These are phyloP conservation scores for Tylopilus sp. DNA, from an alignment of 1,284 basidiomycete species.

Conservation along the genomic window DNA sequence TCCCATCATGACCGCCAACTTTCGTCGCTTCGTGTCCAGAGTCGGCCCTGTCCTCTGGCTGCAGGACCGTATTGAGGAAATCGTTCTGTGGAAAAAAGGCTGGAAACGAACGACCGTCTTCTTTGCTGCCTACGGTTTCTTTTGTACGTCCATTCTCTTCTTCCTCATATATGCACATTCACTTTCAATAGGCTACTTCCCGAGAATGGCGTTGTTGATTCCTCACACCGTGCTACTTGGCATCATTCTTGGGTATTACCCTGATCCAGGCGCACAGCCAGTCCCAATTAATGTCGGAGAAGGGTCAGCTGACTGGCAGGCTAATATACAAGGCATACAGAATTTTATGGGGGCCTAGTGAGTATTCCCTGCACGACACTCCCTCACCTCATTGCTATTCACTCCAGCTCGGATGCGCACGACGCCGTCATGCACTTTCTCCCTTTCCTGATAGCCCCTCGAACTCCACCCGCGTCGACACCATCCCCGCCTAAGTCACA, in stretches of 20 bases:
- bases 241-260: slow-evolving; percentile 56
- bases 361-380: slow-evolving; percentile 21
- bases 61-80: slow-evolving; percentile 70
- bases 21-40: slow-evolving; percentile 63
- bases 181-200: slow-evolving; percentile 54
- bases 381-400: not conserved
- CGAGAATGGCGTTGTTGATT: slow-evolving; percentile 57
- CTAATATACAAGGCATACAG: slow-evolving; percentile 73
- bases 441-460: slow-evolving; percentile 36
- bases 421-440: slow-evolving; percentile 35
- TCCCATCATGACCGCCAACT: slow-evolving; percentile 66
- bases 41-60: slow-evolving; percentile 72
- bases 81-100: slow-evolving; percentile 66
- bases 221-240: slow-evolving; percentile 54
- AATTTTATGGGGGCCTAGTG: slow-evolving; percentile 75
- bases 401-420: slow-evolving; percentile 45
- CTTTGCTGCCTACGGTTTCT: slow-evolving; percentile 62
- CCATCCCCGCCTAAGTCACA: not conserved
- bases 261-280: slow-evolving; percentile 35
- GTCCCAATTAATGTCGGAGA: slow-evolving; percentile 42
- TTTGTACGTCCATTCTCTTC: slow-evolving; percentile 48
- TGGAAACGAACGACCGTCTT: slow-evolving; percentile 61
- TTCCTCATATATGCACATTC: not conserved
- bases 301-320: slow-evolving; percentile 66
- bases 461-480: not conserved